A percentile compares a stretch with the other conserved stretches of the same genome.
phyloP scores from a whole-genome alignment of 805 yeast genomes.

The Huiozyma naganishii region DNA sequence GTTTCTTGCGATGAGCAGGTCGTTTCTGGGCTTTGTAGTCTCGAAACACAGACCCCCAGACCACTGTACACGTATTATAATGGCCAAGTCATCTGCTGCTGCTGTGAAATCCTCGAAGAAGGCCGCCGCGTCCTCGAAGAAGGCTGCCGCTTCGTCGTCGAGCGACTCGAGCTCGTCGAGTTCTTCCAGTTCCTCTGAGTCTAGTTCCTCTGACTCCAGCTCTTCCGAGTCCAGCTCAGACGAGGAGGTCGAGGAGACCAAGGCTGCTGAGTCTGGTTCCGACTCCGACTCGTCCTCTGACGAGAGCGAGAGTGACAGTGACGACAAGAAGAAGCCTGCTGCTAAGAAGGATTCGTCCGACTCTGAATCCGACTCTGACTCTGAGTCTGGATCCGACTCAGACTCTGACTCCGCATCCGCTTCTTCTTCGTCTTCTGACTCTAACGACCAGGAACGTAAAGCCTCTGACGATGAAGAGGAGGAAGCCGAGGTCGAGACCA shows the following conservation, averaged over 20 bases:
- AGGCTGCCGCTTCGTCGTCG: slow-evolving; percentile 10
- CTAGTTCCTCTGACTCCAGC: slow-evolving; percentile 16
- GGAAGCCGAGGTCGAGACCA: slow-evolving; percentile 33
- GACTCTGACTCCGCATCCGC: slow-evolving; percentile 19
- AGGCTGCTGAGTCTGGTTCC: slow-evolving; percentile 10
- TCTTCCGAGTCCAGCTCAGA: slow-evolving; percentile 27
- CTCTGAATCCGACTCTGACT: slow-evolving; percentile 10
- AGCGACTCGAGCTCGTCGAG: slow-evolving; percentile 17
- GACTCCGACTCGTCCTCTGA: slow-evolving; percentile 29
- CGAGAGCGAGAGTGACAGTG: slow-evolving; percentile 17
- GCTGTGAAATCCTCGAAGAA: slow-evolving; percentile 23
- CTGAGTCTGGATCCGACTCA: slow-evolving; percentile 15
- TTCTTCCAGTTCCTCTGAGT: slow-evolving; percentile 21
- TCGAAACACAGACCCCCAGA: neutral
- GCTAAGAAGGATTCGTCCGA: slow-evolving; percentile 15
- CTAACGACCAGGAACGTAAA: slow-evolving; percentile 25
- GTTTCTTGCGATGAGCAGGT: neutral
- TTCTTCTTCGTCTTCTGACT: slow-evolving; percentile 8
- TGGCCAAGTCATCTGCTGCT: slow-evolving; percentile 17
- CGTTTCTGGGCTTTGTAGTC: neutral
- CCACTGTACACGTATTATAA: neutral
- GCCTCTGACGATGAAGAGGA: slow-evolving; percentile 27
- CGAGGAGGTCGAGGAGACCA: slow-evolving; percentile 16
- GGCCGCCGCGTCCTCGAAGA: slow-evolving; percentile 7
- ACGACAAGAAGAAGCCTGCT: slow-evolving; percentile 15